Evolutionary conservation across 2,329 filamentous ascomycete genomes (phyloP).

Genomic region (Trichoderma koningii): DNA sequence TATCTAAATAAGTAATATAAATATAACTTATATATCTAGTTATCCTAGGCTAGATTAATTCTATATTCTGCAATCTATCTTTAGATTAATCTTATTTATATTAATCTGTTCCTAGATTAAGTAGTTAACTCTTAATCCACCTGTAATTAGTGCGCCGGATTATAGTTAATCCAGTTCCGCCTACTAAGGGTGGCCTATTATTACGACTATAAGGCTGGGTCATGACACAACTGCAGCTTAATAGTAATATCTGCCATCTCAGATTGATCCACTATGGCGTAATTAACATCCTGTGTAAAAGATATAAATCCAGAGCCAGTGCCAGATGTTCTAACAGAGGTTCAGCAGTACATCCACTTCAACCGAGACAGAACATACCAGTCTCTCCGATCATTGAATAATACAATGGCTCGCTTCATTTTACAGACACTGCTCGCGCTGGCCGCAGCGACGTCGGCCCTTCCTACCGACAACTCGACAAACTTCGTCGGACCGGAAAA

Average conservation of each 20-base stretch:
- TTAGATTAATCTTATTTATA: too few relatives aligned
- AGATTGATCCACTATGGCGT: slow-evolving; percentile 24
- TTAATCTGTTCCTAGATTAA: too few relatives aligned
- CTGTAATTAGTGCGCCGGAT: too few relatives aligned
- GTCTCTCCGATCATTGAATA: neutral
- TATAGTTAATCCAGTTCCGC: too few relatives aligned
- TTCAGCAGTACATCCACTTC: neutral
- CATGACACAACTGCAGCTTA: neutral
- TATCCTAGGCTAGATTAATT: too few relatives aligned
- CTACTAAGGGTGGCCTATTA: too few relatives aligned
- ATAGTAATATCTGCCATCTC: slow-evolving; percentile 4
- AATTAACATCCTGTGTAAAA: neutral
- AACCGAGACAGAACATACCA: neutral
- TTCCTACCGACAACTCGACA: neutral
- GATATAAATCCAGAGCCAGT: neutral
- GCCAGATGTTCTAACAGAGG: too few relatives aligned
- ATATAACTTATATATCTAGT: too few relatives aligned
- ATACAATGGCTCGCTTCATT: slow-evolving; percentile 5
- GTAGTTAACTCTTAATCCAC: too few relatives aligned
- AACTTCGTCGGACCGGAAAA: slow-evolving; percentile 15
- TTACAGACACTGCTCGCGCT: neutral
- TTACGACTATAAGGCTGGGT: too few relatives aligned
- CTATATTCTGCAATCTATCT: too few relatives aligned
- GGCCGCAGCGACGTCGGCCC: neutral
- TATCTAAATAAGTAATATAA: too few relatives aligned